Evolutionary conservation across 192 early-diverging fungal species (phyloP), one percentile per base, ranked within the genome.

Genomic region (Cladochytrium replicatum): DNA sequence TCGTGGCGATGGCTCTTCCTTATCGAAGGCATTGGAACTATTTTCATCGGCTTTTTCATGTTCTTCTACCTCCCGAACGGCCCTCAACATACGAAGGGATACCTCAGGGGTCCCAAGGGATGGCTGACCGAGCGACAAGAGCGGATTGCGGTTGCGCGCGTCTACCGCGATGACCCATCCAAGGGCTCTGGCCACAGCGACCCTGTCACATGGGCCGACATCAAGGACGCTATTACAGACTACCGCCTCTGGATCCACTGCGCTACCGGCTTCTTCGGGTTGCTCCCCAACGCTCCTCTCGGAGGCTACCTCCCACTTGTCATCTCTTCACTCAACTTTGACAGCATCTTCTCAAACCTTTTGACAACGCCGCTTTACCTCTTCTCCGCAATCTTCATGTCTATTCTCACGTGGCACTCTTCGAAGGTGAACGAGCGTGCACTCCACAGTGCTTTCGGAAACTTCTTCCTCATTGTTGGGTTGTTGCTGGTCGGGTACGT

Each of bases 61-160:
- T n/a, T n/a, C 17, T 43, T 72, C 3, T 6, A 77, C 11, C 46
- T 80, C 27, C 71, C 76, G 13, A 69, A 75, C 59, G 68, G 67
- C 39, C 77, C 81, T 6, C 41, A 61, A 34, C 66, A 57, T 1
- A 79, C 77, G 5, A 34, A 4, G 6, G 50, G 32, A 30, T 23
- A 28, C 15, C 6, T 48, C 47, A 23, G 46, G n/a, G 32, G 54
- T 29, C 21, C 39, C 15, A 9, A 13, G 31, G 42, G 11, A 46
- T n/a, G n/a, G n/a, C n/a, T n/a, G n/a, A n/a, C n/a, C n/a, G n/a
- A n/a, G n/a, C n/a, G n/a, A n/a, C n/a, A n/a, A n/a, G n/a, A n/a
- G n/a, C n/a, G n/a, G n/a, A n/a, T n/a, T n/a, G n/a, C n/a, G n/a
- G n/a, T n/a, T n/a, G n/a, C n/a, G n/a, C n/a, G n/a, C n/a, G n/a